Conservation (phyloP, 2,329 filamentous ascomycete species). For the Monilinia laxa region DNA sequence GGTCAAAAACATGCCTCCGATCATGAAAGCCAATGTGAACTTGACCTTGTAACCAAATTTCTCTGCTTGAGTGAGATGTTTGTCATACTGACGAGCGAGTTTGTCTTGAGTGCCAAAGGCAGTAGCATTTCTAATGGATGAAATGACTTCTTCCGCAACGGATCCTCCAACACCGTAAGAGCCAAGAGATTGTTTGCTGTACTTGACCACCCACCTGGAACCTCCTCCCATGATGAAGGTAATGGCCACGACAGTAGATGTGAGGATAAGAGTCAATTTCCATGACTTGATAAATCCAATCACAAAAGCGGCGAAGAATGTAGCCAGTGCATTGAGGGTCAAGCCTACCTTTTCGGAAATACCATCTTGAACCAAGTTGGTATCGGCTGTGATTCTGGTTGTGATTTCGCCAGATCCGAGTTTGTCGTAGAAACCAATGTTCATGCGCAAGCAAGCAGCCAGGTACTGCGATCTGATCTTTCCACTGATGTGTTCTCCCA, state of each 20-base stretch:
- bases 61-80: slow-evolving; percentile 70
- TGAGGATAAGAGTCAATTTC: slow-evolving; percentile 87
- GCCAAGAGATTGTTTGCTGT: slow-evolving; percentile 72
- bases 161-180: slow-evolving; percentile 83
- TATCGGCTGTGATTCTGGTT: slow-evolving; percentile 90
- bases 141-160: slow-evolving; percentile 90
- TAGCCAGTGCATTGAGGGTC: slow-evolving; percentile 72
- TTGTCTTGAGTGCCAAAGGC: slow-evolving; percentile 94
- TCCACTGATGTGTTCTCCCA: slow-evolving; percentile 73
- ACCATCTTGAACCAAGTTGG: slow-evolving; percentile 88
- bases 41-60: slow-evolving; percentile 76
- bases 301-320: slow-evolving; percentile 84
- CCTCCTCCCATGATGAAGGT: slow-evolving; percentile 73
- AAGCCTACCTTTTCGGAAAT: slow-evolving; percentile 87
- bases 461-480: slow-evolving; percentile 84
- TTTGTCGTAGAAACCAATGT: slow-evolving; percentile 92
- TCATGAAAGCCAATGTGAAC: slow-evolving; percentile 70
- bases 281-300: slow-evolving; percentile 90
- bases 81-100: slow-evolving; percentile 82
- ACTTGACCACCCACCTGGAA: slow-evolving; percentile 74
- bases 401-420: slow-evolving; percentile 91
- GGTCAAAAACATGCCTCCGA: slow-evolving; percentile 79
- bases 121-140: slow-evolving; percentile 86
- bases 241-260: slow-evolving; percentile 78
- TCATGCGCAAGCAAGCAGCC: slow-evolving; percentile 78